These are phyloP conservation scores for Pseudogymnoascus sp. DNA, from an alignment of 2,329 filamentous ascomycete species.

Conservation along the genomic window DNA sequence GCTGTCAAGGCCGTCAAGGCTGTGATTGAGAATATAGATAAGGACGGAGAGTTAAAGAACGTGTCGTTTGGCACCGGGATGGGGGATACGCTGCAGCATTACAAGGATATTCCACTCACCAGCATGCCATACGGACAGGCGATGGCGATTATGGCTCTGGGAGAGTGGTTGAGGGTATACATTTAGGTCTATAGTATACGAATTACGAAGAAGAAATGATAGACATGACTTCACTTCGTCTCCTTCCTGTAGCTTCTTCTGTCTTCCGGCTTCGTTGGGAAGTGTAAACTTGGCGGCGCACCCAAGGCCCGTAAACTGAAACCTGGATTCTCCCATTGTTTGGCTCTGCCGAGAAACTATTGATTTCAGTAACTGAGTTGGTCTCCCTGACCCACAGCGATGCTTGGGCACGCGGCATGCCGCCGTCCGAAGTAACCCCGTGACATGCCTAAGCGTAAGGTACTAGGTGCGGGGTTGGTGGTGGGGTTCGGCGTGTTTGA, in stretches of 20 bases:
- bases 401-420: neutral
- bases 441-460: neutral
- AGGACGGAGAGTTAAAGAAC: constrained; percentile 60
- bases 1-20: constrained; percentile 59
- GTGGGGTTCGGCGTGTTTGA: neutral
- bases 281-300: neutral
- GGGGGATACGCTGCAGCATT: constrained; percentile 65
- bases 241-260: too few relatives aligned
- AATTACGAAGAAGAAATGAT: constrained; percentile 1
- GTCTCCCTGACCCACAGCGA: neutral
- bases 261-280: neutral
- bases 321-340: neutral
- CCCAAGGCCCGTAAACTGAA: neutral
- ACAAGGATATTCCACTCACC: constrained; percentile 66
- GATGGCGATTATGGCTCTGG: constrained; percentile 75
- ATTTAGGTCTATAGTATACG: constrained; percentile 22
- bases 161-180: constrained; percentile 60
- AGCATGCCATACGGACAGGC: constrained; percentile 81
- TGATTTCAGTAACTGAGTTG: neutral
- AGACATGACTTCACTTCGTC: neutral
- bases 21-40: constrained; percentile 56
- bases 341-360: neutral
- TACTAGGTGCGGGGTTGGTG: neutral
- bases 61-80: constrained; percentile 74
- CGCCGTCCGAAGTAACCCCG: neutral